These are phyloP conservation scores for Gleditsia sinensis DNA, from an alignment of 306 rosid genomes.

Conservation along the genomic window DNA sequence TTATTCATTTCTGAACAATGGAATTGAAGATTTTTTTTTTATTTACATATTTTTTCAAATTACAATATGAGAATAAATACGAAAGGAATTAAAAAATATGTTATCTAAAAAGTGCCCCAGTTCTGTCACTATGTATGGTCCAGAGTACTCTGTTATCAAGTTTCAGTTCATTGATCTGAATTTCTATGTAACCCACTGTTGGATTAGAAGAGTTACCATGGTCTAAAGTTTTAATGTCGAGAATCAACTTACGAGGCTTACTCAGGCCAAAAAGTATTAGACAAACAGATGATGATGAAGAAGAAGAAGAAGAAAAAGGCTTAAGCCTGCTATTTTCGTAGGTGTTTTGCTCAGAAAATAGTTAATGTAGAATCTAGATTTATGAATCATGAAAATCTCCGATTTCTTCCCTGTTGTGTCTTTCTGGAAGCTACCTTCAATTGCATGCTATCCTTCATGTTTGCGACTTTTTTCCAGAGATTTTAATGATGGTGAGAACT, in stretches of 20 bases:
- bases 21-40: not conserved
- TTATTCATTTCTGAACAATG: not conserved
- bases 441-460: not conserved
- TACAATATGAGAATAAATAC: not conserved
- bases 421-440: not conserved
- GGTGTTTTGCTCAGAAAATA: no score
- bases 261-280: not conserved
- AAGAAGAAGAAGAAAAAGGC: not conserved
- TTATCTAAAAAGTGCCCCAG: not conserved
- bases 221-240: no score
- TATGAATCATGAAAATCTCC: constrained; percentile 15
- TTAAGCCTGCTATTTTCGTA: constrained; percentile 10
- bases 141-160: not conserved
- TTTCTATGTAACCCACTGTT: no score
- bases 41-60: not conserved
- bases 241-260: constrained; percentile 16
- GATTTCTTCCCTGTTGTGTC: not conserved
- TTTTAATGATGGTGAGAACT: constrained; percentile 19
- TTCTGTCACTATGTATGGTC: not conserved
- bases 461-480: not conserved
- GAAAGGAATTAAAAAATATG: constrained; percentile 10
- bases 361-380: not conserved
- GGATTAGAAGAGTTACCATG: no score
- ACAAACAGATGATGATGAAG: not conserved
- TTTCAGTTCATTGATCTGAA: constrained; percentile 10